Percentiles rank a stretch among this genome's conserved stretches.
These are phyloP conservation scores for Neoboletus magnificus DNA, from an alignment of 768 basidiomycete genomes.

Conservation along the genomic window DNA sequence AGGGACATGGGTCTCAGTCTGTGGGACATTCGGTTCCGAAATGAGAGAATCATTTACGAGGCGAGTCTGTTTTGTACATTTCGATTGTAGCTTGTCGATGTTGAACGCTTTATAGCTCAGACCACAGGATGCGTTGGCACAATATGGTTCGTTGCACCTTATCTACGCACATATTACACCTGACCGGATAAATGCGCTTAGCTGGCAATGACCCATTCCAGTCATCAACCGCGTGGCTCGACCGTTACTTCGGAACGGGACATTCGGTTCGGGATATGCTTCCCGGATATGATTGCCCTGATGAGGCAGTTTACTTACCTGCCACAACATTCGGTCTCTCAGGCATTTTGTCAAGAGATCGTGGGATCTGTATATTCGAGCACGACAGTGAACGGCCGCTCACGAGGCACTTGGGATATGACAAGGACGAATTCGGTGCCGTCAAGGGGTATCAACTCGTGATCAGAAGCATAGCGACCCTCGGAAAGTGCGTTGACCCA, in stretches of 20 bases:
- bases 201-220: conserved; percentile 64
- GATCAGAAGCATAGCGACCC: conserved; percentile 54
- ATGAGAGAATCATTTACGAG: conserved; percentile 62
- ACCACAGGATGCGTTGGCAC: conserved; percentile 62
- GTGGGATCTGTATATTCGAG: conserved; percentile 65
- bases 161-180: background rate
- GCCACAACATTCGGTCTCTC: conserved; percentile 48
- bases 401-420: conserved; percentile 53
- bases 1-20: conserved; percentile 63
- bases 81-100: background rate
- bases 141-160: conserved; percentile 41
- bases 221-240: conserved; percentile 58
- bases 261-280: conserved; percentile 54
- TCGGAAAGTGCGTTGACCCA: conserved; percentile 52
- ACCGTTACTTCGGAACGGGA: conserved; percentile 65
- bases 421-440: conserved; percentile 55
- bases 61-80: conserved; percentile 23
- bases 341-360: conserved; percentile 44
- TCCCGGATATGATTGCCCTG: conserved; percentile 65
- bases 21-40: conserved; percentile 57
- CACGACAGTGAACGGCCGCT: conserved; percentile 57
- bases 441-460: conserved; percentile 58
- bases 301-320: conserved; percentile 57
- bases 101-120: conserved; percentile 36
- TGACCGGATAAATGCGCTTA: conserved; percentile 16